These are phyloP conservation scores for Thinopyrum elongatum DNA, from an alignment of 176 grass and related monocot genomes.

Conservation along the genomic window DNA sequence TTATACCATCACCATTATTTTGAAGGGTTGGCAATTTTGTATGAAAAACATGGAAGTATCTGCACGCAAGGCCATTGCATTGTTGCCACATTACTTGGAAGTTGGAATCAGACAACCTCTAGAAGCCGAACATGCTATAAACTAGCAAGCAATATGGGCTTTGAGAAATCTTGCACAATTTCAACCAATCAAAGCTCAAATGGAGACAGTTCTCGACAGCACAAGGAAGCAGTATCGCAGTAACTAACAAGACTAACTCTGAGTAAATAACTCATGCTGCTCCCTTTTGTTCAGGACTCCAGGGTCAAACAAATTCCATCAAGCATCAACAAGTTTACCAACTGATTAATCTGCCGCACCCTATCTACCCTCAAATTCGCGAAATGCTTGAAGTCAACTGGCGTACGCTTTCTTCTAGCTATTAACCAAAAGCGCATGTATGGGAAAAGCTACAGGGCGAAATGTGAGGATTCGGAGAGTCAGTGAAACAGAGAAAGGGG, in stretches of 20 bases:
- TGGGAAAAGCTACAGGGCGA: constrained; percentile 3
- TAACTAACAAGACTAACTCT: too few relatives aligned
- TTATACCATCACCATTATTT: neutral
- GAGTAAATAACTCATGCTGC: neutral
- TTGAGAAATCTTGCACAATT: neutral
- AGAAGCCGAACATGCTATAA: neutral
- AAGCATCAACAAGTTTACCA: neutral
- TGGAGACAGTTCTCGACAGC: neutral
- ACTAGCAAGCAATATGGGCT: neutral
- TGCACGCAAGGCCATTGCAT: neutral
- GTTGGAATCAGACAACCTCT: neutral
- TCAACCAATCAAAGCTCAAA: constrained; percentile 13
- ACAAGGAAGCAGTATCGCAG: neutral
- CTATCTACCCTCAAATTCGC: neutral
- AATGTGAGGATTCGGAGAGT: neutral
- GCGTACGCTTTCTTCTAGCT: neutral
- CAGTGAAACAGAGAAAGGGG: neutral
- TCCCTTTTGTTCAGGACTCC: neutral
- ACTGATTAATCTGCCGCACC: neutral
- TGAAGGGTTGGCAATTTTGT: neutral
- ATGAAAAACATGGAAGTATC: constrained; percentile 15
- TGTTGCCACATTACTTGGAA: neutral
- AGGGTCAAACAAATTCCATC: neutral
- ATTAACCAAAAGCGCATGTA: constrained; percentile 4
- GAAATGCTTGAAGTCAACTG: neutral